These are phyloP conservation scores for Rhizopus sp. DNA, from an alignment of 371 early-diverging fungal genomes.

Conservation along the genomic window DNA sequence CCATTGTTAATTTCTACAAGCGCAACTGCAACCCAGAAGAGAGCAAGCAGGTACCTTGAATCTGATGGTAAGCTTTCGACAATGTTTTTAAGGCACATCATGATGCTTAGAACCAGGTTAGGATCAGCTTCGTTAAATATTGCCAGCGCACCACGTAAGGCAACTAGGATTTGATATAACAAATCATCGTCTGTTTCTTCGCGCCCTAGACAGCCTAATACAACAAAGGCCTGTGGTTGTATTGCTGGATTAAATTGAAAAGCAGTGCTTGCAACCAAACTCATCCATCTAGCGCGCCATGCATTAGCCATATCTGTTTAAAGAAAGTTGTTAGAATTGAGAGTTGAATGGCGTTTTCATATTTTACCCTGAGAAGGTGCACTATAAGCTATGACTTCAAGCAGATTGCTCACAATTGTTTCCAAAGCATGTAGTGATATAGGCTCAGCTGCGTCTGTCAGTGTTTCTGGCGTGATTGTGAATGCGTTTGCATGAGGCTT, in stretches of 20 bases:
- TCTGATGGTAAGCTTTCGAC: conserved; percentile 78
- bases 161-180: conserved; percentile 87
- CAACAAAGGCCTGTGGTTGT: conserved; percentile 93
- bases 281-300: conserved; percentile 92
- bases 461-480: conserved; percentile 62
- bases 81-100: conserved; percentile 88
- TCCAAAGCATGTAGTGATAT: conserved; percentile 78
- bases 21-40: conserved; percentile 91
- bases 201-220: conserved; percentile 85
- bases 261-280: conserved; percentile 85
- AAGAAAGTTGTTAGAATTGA: background rate
- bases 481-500: conserved; percentile 74
- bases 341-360: too few relatives aligned
- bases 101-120: conserved; percentile 78
- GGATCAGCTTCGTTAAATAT: conserved; percentile 82
- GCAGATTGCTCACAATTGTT: conserved; percentile 74
- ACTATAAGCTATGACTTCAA: conserved; percentile 79
- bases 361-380: conserved; percentile 71
- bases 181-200: conserved; percentile 88
- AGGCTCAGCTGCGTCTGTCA: conserved; percentile 68
- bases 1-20: conserved; percentile 85
- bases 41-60: conserved; percentile 73
- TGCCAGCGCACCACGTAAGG: conserved; percentile 81
- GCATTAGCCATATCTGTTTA: conserved; percentile 68
- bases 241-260: conserved; percentile 93